These are phyloP conservation scores for Lolium multiflorum DNA, from an alignment of 176 grass and related monocot genomes.

Conservation along the genomic window DNA sequence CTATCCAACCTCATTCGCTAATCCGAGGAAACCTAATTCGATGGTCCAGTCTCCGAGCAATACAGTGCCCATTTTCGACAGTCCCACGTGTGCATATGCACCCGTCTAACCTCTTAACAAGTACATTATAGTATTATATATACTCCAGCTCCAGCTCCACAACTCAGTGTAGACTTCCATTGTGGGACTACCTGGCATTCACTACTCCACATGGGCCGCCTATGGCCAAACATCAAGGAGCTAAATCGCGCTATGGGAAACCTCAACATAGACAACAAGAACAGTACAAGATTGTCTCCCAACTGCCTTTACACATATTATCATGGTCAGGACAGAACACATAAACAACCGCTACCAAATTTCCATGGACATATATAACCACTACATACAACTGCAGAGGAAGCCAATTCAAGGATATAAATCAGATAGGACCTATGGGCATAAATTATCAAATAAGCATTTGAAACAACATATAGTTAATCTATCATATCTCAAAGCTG, in stretches of 20 bases:
- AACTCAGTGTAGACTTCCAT: constrained; percentile 2
- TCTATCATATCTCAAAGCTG: not conserved
- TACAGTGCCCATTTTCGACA: not conserved
- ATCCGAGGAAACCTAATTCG: constrained; percentile 23
- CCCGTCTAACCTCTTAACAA: not conserved
- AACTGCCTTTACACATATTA: constrained; percentile 14
- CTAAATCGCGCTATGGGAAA: not conserved
- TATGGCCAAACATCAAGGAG: constrained; percentile 17
- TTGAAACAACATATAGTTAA: constrained; percentile 2
- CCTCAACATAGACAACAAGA: constrained; percentile 1
- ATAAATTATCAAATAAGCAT: constrained; percentile 11
- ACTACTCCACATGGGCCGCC: not conserved
- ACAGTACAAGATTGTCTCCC: not conserved
- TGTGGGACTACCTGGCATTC: not conserved
- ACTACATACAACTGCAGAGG: not conserved
- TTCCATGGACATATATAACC: not conserved
- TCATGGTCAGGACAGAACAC: constrained; percentile 8
- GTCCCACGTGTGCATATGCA: not conserved
- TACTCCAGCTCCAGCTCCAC: not conserved
- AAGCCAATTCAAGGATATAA: constrained; percentile 8
- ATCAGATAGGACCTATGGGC: not conserved
- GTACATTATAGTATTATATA: constrained; percentile 11
- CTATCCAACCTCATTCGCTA: constrained; percentile 14
- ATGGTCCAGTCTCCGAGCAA: not conserved
- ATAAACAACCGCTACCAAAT: not conserved